Evolutionary conservation across 129 eudicot species (phyloP), one percentile per base, ranked within the genome.

Genomic region (Flaveria linearis): DNA sequence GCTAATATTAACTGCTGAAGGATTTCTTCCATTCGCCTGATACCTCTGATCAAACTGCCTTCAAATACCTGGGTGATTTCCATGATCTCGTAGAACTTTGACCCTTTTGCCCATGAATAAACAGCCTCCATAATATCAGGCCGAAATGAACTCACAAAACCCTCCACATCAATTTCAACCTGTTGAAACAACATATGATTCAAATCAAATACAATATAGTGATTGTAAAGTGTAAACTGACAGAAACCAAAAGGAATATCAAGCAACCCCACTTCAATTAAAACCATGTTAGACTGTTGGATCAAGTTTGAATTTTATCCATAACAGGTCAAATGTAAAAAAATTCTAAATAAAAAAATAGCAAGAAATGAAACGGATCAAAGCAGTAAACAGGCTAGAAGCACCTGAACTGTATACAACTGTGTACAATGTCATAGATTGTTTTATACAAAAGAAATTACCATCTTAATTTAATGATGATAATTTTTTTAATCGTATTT

Each of bases 101-200:
- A 91, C 72, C 99, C 99, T 80, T 82, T 89, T 11, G 97, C 88
- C 99, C 99, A 95, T 20, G 94, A 83, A 82, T 91, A 87, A 30
- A 95, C 94, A 2, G 97, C 99, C 83, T 91, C 97, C 97, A 95
- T 95, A 12, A 95, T 83, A 87, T 95, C 99, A 43, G 89, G 94
- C 46, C 97, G 84, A 79, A 95, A 95, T 8, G 94, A 87, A 67
- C 82, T 91, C 82, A 87, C 99, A 69, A 95, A 95, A 62, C 83
- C 84, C 80, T 95, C 99, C 16, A 95, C 92, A 73, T 95, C 99
- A 80, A 95, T 89, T 81, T 89, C 83, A 64, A 95, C 97, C 99
- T 91, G 80, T 63, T 73, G 30, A 68, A 75, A 61, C 41, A 36
- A 67, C 13, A 30, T 10, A 46, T 47, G 71, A 42, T n/a, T 66